Evolutionary conservation across 352 stramenopile species (phyloP), one percentile per base, ranked within the genome.

Genomic region (Phytopythium helicoides): DNA sequence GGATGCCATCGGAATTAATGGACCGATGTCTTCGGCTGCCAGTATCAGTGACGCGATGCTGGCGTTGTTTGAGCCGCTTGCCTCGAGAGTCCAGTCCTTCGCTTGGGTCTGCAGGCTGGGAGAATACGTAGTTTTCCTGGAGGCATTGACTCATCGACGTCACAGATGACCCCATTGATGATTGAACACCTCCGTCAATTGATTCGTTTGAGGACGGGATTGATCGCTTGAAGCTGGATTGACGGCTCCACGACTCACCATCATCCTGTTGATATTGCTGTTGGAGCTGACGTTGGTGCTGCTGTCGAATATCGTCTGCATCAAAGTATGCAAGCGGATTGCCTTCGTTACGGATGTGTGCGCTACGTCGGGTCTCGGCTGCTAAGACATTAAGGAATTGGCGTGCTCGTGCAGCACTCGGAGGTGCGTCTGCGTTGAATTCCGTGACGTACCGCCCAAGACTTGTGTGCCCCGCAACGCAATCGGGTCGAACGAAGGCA

Each of bases 51-150:
- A 33, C 28, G 5, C 28, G 28, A 9, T 33, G 28, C 28, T 33
- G 28, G 5, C 28, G 28, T 33, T 9, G 8, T 18, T 1, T 41
- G 36, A 41, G 14, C 6, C 36, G 12, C 36, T 41, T n/a, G n/a
- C n/a, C 18, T 41, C 10, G 9, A 33, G 28, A 3, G 47, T 60
- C 65, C 8, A 7, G 18, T 1, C 38, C 36, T 22, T 46, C 48
- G 6, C 31, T 41, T 11, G 41, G 50, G 15, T 56, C 53, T 14
- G 42, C 40, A 3, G 80, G 74, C 0, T 70, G 65, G 18, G 80
- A 87, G 47, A 86, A 90, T 18, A 87, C 77, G 46, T 86, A 90
- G 37, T 90, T 86, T 6, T 87, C 74, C 35, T 83, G 73, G 3
- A 81, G 57, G 26, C 79, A 71, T 18, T 86, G 74, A 18, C 71